A percentile compares a stretch with the other conserved stretches of the same genome.
Conservation (phyloP, 2,329 filamentous ascomycete species). For the Pyricularia sp. region DNA sequence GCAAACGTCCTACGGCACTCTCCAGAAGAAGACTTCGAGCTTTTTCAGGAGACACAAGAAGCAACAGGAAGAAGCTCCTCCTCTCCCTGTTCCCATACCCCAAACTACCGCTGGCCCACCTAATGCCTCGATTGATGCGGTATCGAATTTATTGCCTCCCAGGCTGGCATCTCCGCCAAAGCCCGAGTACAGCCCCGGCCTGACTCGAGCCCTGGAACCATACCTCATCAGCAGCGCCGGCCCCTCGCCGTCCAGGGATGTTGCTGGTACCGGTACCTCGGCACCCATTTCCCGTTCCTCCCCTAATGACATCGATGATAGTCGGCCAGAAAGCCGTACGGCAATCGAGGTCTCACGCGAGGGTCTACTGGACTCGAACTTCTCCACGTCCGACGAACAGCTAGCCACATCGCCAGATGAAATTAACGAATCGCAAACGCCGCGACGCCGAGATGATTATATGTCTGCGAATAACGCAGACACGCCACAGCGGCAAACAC, state of each 20-base stretch:
- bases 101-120: slow-evolving; percentile 22
- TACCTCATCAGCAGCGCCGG: slow-evolving; percentile 45
- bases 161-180: slow-evolving; percentile 14
- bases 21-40: slow-evolving; percentile 87
- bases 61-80: slow-evolving; percentile 49
- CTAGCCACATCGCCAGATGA: background rate
- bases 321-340: background rate
- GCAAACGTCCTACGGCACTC: slow-evolving; percentile 32
- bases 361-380: background rate
- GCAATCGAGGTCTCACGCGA: background rate
- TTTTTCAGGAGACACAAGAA: slow-evolving; percentile 94
- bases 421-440: background rate
- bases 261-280: background rate
- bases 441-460: background rate
- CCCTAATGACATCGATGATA: background rate
- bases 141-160: slow-evolving; percentile 13
- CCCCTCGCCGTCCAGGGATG: slow-evolving; percentile 1
- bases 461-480: slow-evolving; percentile 13
- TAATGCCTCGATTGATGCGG: slow-evolving; percentile 15
- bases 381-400: background rate
- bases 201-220: slow-evolving; percentile 80
- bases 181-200: slow-evolving; percentile 51
- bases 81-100: slow-evolving; percentile 24
- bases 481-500: slow-evolving; percentile 25
- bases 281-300: background rate